Evolutionary conservation across 2,329 filamentous ascomycete species (phyloP).

Genomic region (Dactylellina cionopaga): DNA sequence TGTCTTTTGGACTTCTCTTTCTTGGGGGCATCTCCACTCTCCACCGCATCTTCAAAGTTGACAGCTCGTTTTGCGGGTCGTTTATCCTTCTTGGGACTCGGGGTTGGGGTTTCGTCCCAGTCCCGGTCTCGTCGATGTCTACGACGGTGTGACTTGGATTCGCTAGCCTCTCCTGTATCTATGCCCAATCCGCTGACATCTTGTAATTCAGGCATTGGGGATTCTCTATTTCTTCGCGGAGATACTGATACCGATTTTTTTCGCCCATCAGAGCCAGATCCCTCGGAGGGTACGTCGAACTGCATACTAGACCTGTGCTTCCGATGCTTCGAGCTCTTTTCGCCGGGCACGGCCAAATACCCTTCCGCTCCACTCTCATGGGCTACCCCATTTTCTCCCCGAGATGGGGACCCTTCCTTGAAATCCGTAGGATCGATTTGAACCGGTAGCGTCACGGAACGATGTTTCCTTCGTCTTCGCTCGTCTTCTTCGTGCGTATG

Average conservation of each 20-base stretch:
- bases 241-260: constrained; percentile 21
- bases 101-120: constrained; percentile 31
- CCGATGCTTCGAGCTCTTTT: constrained; percentile 27
- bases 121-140: constrained; percentile 39
- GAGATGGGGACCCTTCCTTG: constrained; percentile 18
- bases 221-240: constrained; percentile 11
- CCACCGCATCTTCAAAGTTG: constrained; percentile 50
- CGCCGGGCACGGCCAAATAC: constrained; percentile 10
- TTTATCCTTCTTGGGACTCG: constrained; percentile 30
- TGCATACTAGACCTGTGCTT: constrained; percentile 38
- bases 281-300: constrained; percentile 41
- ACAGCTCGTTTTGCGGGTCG: constrained; percentile 19
- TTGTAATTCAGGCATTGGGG: constrained; percentile 26
- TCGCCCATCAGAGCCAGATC: constrained; percentile 26
- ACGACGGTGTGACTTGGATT: constrained; percentile 32
- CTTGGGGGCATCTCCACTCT: constrained; percentile 45
- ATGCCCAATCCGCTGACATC: constrained; percentile 41
- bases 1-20: constrained; percentile 41
- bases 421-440: constrained; percentile 35
- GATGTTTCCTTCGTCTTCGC: constrained; percentile 33
- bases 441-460: constrained; percentile 34
- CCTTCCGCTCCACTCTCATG: constrained; percentile 13
- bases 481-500: constrained; percentile 40
- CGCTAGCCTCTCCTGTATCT: constrained; percentile 35
- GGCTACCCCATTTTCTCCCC: constrained; percentile 23